phyloP scores from a whole-genome alignment of 768 basidiomycete genomes.

The Cyclocybe aegerita region DNA sequence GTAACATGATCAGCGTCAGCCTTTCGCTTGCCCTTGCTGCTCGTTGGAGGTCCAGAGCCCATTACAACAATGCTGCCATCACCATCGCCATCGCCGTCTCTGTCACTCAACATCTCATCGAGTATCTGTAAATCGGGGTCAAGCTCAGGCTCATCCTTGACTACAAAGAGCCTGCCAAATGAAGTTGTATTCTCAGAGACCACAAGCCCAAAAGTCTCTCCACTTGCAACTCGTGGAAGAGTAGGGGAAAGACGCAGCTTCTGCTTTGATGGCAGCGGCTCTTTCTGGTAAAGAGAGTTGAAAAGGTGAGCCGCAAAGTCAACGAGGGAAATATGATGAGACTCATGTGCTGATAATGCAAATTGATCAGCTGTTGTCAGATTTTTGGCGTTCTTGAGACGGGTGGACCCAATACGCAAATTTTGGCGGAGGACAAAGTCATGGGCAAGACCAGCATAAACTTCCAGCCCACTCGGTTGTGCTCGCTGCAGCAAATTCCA shows the following conservation, averaged over 20 bases:
- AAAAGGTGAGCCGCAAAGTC: not conserved
- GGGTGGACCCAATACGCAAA: not conserved
- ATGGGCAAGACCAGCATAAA: slow-evolving; percentile 3
- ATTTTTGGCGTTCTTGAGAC: not conserved
- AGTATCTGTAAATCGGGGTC: not conserved
- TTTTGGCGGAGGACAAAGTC: slow-evolving; percentile 10
- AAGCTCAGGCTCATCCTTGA: not conserved
- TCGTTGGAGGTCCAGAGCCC: too few relatives aligned
- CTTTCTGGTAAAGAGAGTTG: not conserved
- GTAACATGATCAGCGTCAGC: too few relatives aligned
- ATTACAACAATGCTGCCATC: not conserved
- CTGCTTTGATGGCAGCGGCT: not conserved
- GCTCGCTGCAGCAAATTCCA: slow-evolving; percentile 5
- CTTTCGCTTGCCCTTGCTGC: too few relatives aligned
- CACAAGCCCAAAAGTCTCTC: not conserved
- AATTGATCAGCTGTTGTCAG: not conserved
- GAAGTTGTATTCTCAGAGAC: not conserved
- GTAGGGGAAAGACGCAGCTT: not conserved
- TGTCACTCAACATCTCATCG: not conserved
- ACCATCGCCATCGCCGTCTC: not conserved
- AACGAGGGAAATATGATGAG: slow-evolving; percentile 4
- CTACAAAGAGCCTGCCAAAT: not conserved
- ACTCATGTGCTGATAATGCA: not conserved
- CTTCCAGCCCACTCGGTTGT: slow-evolving; percentile 5
- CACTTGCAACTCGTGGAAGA: not conserved